phyloP scores from a whole-genome alignment of 2,329 filamentous ascomycete genomes.

The Sclerotiophoma versabilis region DNA sequence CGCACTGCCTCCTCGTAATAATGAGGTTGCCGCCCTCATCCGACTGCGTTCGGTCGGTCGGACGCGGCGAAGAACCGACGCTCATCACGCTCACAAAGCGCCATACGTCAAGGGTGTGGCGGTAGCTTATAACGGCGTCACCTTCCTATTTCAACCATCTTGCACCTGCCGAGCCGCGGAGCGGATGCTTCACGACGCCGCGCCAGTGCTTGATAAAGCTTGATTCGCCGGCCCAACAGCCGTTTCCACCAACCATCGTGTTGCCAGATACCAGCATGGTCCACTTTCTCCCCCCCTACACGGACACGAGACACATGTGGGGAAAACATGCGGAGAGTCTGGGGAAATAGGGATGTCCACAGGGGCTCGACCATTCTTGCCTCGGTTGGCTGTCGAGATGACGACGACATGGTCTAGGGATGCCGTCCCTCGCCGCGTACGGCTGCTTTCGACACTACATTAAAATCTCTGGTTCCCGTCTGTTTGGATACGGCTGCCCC shows the following conservation, averaged over 20 bases:
- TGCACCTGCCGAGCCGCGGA: slow-evolving; percentile 9
- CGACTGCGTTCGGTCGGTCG: not conserved
- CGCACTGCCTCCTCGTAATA: too few relatives aligned
- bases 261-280: not conserved
- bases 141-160: not conserved
- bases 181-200: slow-evolving; percentile 3
- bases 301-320: not conserved
- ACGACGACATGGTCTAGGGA: slow-evolving; percentile 7
- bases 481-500: not conserved
- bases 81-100: too few relatives aligned
- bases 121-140: not conserved
- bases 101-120: not conserved
- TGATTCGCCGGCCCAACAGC: not conserved
- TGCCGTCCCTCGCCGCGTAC: not conserved
- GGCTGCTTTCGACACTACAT: not conserved
- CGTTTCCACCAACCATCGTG: not conserved
- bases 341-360: slow-evolving; percentile 10
- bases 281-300: not conserved
- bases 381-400: slow-evolving; percentile 11
- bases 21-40: too few relatives aligned
- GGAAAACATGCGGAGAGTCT: slow-evolving; percentile 11
- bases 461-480: not conserved
- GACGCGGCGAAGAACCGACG: not conserved
- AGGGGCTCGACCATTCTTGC: not conserved
- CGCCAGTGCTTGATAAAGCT: slow-evolving; percentile 11